Evolutionary conservation across 768 basidiomycete genomes (phyloP), one percentile per base, ranked within the genome.

Genomic region (Mycena chlorophos): DNA sequence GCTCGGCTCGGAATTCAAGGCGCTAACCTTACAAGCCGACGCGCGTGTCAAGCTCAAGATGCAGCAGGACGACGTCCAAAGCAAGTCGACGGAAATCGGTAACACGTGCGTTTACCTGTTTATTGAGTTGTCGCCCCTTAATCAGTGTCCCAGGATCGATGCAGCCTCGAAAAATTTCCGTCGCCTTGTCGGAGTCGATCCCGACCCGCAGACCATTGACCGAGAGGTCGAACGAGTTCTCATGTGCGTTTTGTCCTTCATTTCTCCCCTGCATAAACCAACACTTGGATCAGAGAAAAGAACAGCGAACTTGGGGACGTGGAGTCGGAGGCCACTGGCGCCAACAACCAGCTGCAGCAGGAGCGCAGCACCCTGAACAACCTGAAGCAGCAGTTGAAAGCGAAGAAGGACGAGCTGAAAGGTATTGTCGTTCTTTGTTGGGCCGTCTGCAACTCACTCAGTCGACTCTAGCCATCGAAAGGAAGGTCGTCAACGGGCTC

Each of bases 1-100:
- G 19, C 72, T 96, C 56, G 90, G 87, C 52, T 61, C 69, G 0
- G 95, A 97, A 57, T 76, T 94, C 38, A 78, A 83, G 28, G 72
- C 77, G 1, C 71, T 97, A 62, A 92, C 84, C 62, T 64, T 83
- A 42, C 94, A 98, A 67, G 87, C 91, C 0, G 89, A 94, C 51
- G 76, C 83, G 1, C 77, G 96, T 40, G 92, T 94, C 2, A 87
- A 83, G 63, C 68, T 98, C 50, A 84, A 88, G 37, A 65, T 96
- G 58, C 89, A 91, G 65, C 76, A 85, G 56, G 75, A 74, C 1
- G 91, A 94, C 60, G 68, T 86, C 40, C 82, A 78, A 67, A 78
- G 72, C 52, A 91, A 89, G 71, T 73, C 75, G 42, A 74, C 73
- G 16, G 90, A 94, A 37, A 76, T 94, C 14, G 75, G 81, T 58